A percentile compares a stretch with the other conserved stretches of the same genome.
phyloP scores from a whole-genome alignment of 1,284 basidiomycete species.

The Ustilago bromivora region DNA sequence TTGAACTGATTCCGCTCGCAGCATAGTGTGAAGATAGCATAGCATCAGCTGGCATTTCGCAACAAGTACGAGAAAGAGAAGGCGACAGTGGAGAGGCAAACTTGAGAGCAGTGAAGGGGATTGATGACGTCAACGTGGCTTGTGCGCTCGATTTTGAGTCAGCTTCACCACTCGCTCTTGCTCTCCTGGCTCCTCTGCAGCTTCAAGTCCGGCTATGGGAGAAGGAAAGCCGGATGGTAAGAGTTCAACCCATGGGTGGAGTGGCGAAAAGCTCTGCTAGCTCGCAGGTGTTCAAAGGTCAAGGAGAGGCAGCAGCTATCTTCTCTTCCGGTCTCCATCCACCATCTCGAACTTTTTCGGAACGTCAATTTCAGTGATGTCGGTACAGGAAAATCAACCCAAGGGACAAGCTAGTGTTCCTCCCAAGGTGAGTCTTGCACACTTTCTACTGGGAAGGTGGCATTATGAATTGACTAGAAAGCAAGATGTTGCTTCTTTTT shows the following conservation, averaged over 20 bases:
- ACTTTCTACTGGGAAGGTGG: neutral
- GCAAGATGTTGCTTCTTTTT: too few relatives aligned
- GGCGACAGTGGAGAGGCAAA: neutral
- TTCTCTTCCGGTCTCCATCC: slow-evolving; percentile 1
- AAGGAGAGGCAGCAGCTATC: neutral
- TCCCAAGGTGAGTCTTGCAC: slow-evolving; percentile 19
- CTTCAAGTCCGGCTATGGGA: neutral
- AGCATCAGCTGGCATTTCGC: too few relatives aligned
- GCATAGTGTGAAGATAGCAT: too few relatives aligned
- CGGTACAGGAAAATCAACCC: slow-evolving; percentile 18
- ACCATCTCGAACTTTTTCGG: neutral
- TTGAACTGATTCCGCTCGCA: too few relatives aligned
- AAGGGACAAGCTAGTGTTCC: slow-evolving; percentile 29
- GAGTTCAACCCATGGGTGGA: too few relatives aligned
- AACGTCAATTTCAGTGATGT: neutral
- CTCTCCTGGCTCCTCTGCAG: neutral
- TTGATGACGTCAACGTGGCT: neutral
- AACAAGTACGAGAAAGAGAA: neutral
- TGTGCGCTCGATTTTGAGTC: slow-evolving; percentile 1
- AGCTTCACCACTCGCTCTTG: neutral
- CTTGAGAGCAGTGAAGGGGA: neutral
- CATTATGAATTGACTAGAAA: too few relatives aligned
- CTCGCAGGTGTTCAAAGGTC: too few relatives aligned
- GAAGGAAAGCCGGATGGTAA: neutral
- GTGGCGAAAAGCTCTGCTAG: too few relatives aligned